Evolutionary conservation across 2,329 filamentous ascomycete genomes (phyloP), one percentile per base, ranked within the genome.

Genomic region (Colletotrichum scovillei): DNA sequence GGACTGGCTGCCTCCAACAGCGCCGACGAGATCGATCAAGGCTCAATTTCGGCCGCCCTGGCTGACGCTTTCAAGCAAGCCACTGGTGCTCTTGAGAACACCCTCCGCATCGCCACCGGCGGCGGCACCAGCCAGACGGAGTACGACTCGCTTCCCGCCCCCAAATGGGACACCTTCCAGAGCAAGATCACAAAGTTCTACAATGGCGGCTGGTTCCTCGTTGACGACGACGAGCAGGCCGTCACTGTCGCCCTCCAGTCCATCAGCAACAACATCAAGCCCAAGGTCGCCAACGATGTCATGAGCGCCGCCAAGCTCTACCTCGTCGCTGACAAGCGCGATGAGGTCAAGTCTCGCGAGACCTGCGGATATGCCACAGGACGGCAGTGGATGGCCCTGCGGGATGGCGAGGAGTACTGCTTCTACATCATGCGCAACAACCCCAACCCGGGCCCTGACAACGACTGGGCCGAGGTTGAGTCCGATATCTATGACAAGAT

Each of bases 161-260:
- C 71, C 0, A 73, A 62, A 28, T 62, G 55, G 55, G 71, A 73
- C 16, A 67, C 62, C 11, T 66, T 38, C 56, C 12, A 49, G n/a
- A 46, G 46, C 62, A 71, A 63, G 32, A 71, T 74, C 16, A 49
- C 72, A 49, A 74, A 71, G 57, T 74, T 74, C 63, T 74, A 67
- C 42, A 74, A 74, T 63, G 63, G 67, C 35, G 72, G 72, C 4
- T 74, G 67, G 67, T 74, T 66, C 46, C 63, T 74, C 14, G 19
- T 74, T 12, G 62, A 71, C 35, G 72, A 74, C 19, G 63, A 74
- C 38, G 60, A 63, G 35, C n/a, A 52, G 14, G 57, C 58, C 58
- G 72, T 71, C 32, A 58, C 46, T 8, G 46, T 53, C 32, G 49
- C 63, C 49, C 26, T 67, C 4, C 46, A 59, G 12, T 57, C 62